A percentile compares a stretch with the other conserved stretches of the same genome.
phyloP scores from a whole-genome alignment of 345 rosid species.

The Citropsis articulata region DNA sequence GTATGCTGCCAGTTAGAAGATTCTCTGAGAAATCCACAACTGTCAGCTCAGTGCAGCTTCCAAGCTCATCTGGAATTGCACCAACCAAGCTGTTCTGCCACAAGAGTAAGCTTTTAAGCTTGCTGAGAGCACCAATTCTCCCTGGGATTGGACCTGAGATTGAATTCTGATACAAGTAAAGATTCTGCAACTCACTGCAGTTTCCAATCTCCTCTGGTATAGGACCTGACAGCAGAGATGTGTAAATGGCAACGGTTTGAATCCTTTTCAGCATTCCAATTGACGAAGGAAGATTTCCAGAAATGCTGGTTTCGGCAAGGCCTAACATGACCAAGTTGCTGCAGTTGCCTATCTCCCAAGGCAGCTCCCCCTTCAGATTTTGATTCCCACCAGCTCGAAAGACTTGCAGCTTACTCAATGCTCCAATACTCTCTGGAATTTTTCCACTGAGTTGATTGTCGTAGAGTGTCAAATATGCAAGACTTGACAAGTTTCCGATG shows the following conservation, averaged over 20 bases:
- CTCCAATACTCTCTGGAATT: slow-evolving; percentile 71
- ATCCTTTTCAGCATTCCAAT: slow-evolving; percentile 66
- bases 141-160: slow-evolving; percentile 75
- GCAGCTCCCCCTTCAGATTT: slow-evolving; percentile 81
- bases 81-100: slow-evolving; percentile 97
- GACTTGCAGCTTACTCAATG: slow-evolving; percentile 48
- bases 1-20: slow-evolving; percentile 76
- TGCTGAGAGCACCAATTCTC: slow-evolving; percentile 58
- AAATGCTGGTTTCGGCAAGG: slow-evolving; percentile 90
- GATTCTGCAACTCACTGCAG: slow-evolving; percentile 81
- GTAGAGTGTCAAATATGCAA: slow-evolving; percentile 59
- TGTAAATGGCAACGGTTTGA: slow-evolving; percentile 78
- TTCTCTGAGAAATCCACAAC: slow-evolving; percentile 78
- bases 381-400: slow-evolving; percentile 90
- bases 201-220: slow-evolving; percentile 79
- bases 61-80: slow-evolving; percentile 65
- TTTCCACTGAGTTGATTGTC: slow-evolving; percentile 77
- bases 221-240: slow-evolving; percentile 69
- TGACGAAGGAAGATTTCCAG: slow-evolving; percentile 72
- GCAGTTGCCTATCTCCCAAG: slow-evolving; percentile 89
- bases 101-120: slow-evolving; percentile 75
- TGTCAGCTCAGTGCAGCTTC: slow-evolving; percentile 58
- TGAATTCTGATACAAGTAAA: slow-evolving; percentile 85
- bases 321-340: slow-evolving; percentile 72
- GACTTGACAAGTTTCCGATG: slow-evolving; percentile 58